Percentiles rank a stretch among this genome's conserved stretches.
Conservation (phyloP, 805 yeast genomes). For the Kluyveromyces aestuarii region DNA sequence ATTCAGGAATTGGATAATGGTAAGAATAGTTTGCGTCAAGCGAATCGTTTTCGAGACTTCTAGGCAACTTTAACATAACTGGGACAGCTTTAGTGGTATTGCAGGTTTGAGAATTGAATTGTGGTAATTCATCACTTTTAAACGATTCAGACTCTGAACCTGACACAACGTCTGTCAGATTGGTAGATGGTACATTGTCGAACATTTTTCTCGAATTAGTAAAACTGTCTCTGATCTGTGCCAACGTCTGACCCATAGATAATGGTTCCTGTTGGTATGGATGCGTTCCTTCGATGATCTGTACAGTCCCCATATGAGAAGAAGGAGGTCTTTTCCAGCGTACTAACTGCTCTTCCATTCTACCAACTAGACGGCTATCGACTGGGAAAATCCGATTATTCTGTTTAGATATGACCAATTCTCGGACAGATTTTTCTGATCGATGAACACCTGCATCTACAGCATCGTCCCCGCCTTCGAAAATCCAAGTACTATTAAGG, state of each 20-base stretch:
- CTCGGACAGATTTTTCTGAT: slow-evolving; percentile 10
- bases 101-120: neutral
- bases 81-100: neutral
- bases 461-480: neutral
- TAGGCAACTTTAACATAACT: neutral
- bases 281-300: slow-evolving; percentile 20
- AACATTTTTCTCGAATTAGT: neutral
- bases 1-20: slow-evolving; percentile 8
- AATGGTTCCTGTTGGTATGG: slow-evolving; percentile 17
- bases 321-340: slow-evolving; percentile 23
- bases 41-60: neutral
- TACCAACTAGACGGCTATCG: slow-evolving; percentile 12
- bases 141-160: neutral
- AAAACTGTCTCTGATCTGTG: slow-evolving; percentile 1
- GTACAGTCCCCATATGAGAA: slow-evolving; percentile 16
- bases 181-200: neutral
- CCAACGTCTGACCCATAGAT: neutral
- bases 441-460: neutral
- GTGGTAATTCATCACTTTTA: neutral
- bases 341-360: slow-evolving; percentile 22
- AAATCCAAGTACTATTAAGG: neutral
- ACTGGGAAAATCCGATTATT: slow-evolving; percentile 11
- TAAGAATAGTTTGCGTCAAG: slow-evolving; percentile 1
- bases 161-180: neutral
- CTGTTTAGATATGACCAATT: slow-evolving; percentile 21